A percentile compares a stretch with the other conserved stretches of the same genome.
Evolutionary conservation across 345 rosid species (phyloP).

Genomic region (Salix arbutifolia): DNA sequence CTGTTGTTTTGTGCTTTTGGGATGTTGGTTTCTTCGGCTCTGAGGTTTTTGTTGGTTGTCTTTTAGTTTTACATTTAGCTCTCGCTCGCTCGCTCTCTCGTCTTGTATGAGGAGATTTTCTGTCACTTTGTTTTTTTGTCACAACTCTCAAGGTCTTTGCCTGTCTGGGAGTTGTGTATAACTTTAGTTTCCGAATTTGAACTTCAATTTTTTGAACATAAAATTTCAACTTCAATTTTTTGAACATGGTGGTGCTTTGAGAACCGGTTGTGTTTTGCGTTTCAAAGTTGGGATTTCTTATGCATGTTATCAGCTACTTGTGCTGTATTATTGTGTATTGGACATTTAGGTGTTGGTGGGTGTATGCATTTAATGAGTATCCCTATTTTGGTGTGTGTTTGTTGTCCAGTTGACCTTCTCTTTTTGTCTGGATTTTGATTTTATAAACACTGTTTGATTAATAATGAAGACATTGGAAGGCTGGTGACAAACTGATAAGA

Average conservation of each 20-base stretch:
- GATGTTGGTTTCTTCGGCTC: neutral
- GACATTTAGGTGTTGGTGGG: constrained; percentile 7
- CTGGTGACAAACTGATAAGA: neutral
- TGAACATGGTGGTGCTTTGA: constrained; percentile 5
- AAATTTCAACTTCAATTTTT: neutral
- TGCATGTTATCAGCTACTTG: neutral
- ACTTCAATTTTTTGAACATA: neutral
- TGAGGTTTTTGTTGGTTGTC: neutral
- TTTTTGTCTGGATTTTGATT: neutral
- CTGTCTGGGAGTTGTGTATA: neutral
- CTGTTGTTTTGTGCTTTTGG: constrained; percentile 5
- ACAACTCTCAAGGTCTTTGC: neutral
- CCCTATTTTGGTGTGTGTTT: neutral
- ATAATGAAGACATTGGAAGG: neutral
- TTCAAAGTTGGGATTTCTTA: neutral
- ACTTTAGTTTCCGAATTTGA: neutral
- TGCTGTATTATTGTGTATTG: neutral
- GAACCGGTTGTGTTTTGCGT: neutral
- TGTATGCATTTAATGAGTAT: constrained; percentile 16
- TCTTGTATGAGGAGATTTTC: neutral
- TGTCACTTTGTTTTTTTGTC: neutral
- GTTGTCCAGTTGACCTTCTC: neutral
- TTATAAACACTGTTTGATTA: constrained; percentile 3
- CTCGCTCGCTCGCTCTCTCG: neutral
- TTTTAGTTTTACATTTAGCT: neutral